These are phyloP conservation scores for Cucurbita moschata DNA, from an alignment of 306 rosid genomes.

Conservation along the genomic window DNA sequence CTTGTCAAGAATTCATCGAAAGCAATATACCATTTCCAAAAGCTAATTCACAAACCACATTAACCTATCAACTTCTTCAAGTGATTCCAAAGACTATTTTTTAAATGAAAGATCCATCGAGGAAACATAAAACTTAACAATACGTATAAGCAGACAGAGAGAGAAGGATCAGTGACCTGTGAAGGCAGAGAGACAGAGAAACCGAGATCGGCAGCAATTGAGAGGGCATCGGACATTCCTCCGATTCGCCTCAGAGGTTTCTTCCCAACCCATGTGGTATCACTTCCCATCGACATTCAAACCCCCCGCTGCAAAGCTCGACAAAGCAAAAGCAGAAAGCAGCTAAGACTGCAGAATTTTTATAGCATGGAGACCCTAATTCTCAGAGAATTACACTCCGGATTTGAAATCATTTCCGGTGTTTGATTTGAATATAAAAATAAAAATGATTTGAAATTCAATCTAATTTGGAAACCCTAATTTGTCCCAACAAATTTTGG, in stretches of 20 bases:
- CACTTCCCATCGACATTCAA: constrained; percentile 51
- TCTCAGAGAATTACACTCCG: not conserved
- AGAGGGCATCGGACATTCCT: constrained; percentile 82
- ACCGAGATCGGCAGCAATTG: constrained; percentile 84
- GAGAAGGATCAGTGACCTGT: constrained; percentile 22
- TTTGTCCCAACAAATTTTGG: not conserved
- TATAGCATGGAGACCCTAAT: not conserved
- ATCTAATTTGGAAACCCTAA: not conserved
- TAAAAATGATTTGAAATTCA: no score
- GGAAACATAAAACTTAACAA: not conserved
- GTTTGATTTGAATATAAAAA: not conserved
- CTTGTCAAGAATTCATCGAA: not conserved
- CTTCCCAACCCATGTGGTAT: constrained; percentile 72
- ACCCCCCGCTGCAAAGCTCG: not conserved
- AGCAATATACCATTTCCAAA: not conserved
- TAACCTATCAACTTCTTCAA: not conserved
- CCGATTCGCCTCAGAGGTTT: constrained; percentile 76
- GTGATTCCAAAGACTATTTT: no score
- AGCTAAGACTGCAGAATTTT: not conserved
- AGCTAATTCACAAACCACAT: not conserved
- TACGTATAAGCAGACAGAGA: not conserved
- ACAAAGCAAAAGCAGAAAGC: not conserved
- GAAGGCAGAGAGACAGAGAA: constrained; percentile 50
- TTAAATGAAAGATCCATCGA: not conserved
- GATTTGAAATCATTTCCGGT: not conserved